Evolutionary conservation across 345 rosid genomes (phyloP).

Genomic region (Sonneratia alba): DNA sequence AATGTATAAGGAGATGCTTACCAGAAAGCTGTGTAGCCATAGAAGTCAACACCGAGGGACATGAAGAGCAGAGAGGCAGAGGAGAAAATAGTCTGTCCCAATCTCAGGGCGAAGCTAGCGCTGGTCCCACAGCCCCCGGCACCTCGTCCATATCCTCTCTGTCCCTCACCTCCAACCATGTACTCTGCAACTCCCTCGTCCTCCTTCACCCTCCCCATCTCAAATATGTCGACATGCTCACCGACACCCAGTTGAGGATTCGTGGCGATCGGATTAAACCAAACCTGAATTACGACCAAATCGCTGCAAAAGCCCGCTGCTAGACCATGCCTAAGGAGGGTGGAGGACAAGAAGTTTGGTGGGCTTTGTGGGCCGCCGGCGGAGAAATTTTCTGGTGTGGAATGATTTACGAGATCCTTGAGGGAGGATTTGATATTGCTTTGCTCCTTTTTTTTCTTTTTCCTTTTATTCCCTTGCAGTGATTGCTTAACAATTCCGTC

Average conservation of each 20-base stretch:
- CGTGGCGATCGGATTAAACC: background rate
- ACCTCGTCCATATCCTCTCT: conserved; percentile 42
- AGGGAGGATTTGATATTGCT: background rate
- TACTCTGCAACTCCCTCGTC: background rate
- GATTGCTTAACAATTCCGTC: background rate
- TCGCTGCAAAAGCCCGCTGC: background rate
- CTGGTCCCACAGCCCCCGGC: conserved; percentile 67
- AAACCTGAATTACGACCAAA: too few relatives aligned
- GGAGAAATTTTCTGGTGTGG: background rate
- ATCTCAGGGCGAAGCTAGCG: conserved; percentile 66
- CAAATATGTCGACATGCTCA: background rate
- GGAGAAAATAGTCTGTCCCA: conserved; percentile 70
- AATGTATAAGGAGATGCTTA: conserved; percentile 11
- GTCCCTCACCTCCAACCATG: conserved; percentile 14
- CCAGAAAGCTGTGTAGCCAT: conserved; percentile 90
- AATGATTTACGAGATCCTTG: background rate
- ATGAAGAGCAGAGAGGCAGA: conserved; percentile 76
- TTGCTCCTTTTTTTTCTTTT: too few relatives aligned
- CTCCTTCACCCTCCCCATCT: background rate
- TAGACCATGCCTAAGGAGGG: background rate
- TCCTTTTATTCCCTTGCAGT: background rate
- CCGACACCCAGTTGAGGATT: background rate
- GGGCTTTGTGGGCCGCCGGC: background rate
- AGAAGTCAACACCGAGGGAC: conserved; percentile 78
- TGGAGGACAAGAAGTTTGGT: background rate